Evolutionary conservation across 805 yeast genomes (phyloP).

Genomic region (Candida pseudoglaebosa): DNA sequence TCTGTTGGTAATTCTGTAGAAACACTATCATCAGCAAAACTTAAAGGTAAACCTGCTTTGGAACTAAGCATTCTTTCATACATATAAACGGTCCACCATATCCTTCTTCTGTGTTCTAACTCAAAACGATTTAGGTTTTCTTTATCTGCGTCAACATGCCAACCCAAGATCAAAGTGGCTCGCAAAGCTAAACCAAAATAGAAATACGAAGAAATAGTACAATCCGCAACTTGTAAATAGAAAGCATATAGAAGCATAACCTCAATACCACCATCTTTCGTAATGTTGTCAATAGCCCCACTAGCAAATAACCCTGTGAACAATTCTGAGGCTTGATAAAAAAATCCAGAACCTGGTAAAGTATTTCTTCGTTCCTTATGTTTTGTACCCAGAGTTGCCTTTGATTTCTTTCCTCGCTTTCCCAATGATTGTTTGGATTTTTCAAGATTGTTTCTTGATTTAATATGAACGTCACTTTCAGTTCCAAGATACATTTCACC

Average conservation of each 20-base stretch:
- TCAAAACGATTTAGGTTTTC: conserved; percentile 51
- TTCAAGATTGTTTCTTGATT: conserved; percentile 36
- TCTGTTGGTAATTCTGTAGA: conserved; percentile 73
- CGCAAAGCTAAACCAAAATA: conserved; percentile 75
- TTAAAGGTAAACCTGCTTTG: conserved; percentile 75
- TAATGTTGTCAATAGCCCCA: conserved; percentile 74
- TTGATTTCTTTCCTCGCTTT: conserved; percentile 10
- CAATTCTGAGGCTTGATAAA: conserved; percentile 73
- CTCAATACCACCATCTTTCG: conserved; percentile 78
- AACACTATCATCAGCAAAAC: conserved; percentile 78
- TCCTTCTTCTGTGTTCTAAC: conserved; percentile 47
- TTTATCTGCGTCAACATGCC: conserved; percentile 80
- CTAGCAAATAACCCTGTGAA: conserved; percentile 74
- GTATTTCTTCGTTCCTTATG: conserved; percentile 29
- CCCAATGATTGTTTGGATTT: conserved; percentile 7
- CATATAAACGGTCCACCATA: conserved; percentile 50
- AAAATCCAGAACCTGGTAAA: conserved; percentile 75
- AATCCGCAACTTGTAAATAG: conserved; percentile 78
- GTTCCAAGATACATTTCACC: conserved; percentile 85
- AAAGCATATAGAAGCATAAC: conserved; percentile 72
- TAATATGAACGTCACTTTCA: conserved; percentile 52
- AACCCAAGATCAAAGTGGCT: conserved; percentile 67
- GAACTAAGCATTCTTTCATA: conserved; percentile 72
- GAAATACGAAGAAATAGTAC: conserved; percentile 76
- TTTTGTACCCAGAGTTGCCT: conserved; percentile 8